Percentiles rank a stretch among this genome's conserved stretches.
Evolutionary conservation across 257 asterid species (phyloP).

Genomic region (Verbena officinalis): DNA sequence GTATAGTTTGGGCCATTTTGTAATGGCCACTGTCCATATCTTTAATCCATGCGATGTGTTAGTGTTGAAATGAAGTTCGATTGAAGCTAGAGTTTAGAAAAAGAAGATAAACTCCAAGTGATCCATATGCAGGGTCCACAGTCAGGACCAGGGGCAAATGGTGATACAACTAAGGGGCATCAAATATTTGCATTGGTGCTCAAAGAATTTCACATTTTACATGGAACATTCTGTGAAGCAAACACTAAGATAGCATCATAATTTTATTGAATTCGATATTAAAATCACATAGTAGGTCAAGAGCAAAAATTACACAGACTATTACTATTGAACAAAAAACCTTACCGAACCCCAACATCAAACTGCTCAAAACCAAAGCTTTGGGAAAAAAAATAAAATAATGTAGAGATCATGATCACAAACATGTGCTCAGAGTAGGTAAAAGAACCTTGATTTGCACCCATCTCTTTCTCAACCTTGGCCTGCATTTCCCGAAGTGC

Average conservation of each 20-base stretch:
- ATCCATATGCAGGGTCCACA: background rate
- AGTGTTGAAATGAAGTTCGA: background rate
- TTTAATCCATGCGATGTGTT: background rate
- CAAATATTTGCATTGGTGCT: background rate
- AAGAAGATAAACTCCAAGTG: background rate
- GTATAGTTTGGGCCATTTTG: background rate
- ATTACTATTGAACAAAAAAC: background rate
- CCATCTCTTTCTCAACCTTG: conserved; percentile 80
- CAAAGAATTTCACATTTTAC: background rate
- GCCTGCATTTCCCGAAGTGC: conserved; percentile 91
- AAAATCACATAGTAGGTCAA: background rate
- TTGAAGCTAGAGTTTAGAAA: background rate
- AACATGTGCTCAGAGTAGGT: background rate
- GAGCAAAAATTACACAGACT: conserved; percentile 2
- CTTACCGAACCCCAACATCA: conserved; percentile 18
- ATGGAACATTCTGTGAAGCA: background rate
- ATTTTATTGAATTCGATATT: background rate
- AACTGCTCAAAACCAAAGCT: conserved; percentile 7
- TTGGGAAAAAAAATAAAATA: conserved; percentile 17
- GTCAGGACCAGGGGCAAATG: background rate
- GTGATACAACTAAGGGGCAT: conserved; percentile 8
- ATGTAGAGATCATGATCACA: background rate
- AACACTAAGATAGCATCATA: background rate
- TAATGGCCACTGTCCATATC: background rate
- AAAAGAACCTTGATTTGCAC: conserved; percentile 57